Conservation (phyloP, 1,139 yeast genomes). For the Casaregolazyma lundiana region DNA sequence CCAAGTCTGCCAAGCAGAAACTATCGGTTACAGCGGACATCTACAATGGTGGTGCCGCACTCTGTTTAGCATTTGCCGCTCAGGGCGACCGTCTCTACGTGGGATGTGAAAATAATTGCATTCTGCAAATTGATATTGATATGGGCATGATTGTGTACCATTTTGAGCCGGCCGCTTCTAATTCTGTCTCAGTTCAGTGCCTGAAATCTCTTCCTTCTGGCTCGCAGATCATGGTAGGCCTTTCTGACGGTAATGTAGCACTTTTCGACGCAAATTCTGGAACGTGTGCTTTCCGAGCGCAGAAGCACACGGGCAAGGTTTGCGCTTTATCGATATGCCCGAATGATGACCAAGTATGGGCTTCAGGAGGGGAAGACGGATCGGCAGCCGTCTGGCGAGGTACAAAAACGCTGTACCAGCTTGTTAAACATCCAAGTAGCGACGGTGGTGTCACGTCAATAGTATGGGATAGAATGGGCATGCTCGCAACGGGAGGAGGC, state of each 20-base stretch:
- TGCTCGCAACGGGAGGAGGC: conserved; percentile 17
- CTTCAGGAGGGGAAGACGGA: conserved; percentile 30
- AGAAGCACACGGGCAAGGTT: conserved; percentile 27
- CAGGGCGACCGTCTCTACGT: conserved; percentile 21
- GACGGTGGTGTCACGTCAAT: conserved; percentile 13
- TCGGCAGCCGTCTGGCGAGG: conserved; percentile 29
- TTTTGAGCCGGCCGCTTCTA: conserved; percentile 13
- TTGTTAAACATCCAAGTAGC: conserved; percentile 9
- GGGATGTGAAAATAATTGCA: conserved; percentile 26
- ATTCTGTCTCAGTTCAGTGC: conserved; percentile 6
- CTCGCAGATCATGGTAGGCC: conserved; percentile 11
- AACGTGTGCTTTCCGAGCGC: conserved; percentile 14
- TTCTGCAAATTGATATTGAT: conserved; percentile 27
- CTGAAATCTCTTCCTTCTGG: conserved; percentile 1
- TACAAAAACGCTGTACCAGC: conserved; percentile 12
- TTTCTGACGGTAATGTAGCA: conserved; percentile 19
- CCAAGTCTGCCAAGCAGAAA: conserved; percentile 5
- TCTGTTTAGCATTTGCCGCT: conserved; percentile 19
- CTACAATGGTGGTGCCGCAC: conserved; percentile 12
- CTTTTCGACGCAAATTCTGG: conserved; percentile 18
- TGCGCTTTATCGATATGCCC: conserved; percentile 22
- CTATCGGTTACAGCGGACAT: conserved; percentile 10
- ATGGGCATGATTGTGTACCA: conserved; percentile 22
- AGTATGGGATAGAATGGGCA: conserved; percentile 14
- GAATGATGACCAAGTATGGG: conserved; percentile 19